Base-by-base conservation (phyloP, 1,284 basidiomycete species). In the Xerocomus nothofagi region DNA sequence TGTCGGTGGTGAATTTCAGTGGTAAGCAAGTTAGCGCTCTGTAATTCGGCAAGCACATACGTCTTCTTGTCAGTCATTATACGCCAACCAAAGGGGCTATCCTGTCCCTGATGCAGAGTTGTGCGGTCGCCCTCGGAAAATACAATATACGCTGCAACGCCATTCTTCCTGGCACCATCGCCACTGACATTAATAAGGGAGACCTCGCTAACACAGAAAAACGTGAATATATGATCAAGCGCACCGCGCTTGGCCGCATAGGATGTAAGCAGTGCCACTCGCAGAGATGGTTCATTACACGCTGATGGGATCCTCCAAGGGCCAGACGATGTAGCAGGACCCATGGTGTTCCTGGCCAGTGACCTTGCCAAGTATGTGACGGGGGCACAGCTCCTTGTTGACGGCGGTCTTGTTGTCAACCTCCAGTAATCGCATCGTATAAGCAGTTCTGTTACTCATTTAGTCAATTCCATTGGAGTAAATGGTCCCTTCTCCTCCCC, bases 41-140 rank as follows among this genome's bases (percentile, higher is more conserved):
- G 23, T 24, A 24, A 3, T 24, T 8, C n/a, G n/a, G n/a, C n/a
- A n/a, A n/a, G 32, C 8, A 32, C 7, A 6, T 36, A 36, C 34
- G 21, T 34, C 11, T 14, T 12, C 34, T 12, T 36, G 18, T 18
- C 12, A 21, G 34, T 39, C 88, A 91, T 63, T 91, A 91, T 62
- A 89, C 87, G 1, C 88, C 89, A 1, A 91, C 88, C 3, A 91
- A 91, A 63, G 89, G 88, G 0, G 89, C 84, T 0, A 80, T 92
- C 53, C 78, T 88, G 48, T 88, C 85, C 23, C 67, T 93, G 53
- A 93, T 91, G 88, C 88, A 91, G 69, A 88, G 84, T 57, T 88
- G 84, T 56, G 86, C 88, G 0, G 82, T 91, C 41, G 87, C 88
- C 0, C 72, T 91, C 14, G 88, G 88, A 12, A 82, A 85, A 50